phyloP scores from a whole-genome alignment of 768 basidiomycete genomes.

The Clathrus columnatus region DNA sequence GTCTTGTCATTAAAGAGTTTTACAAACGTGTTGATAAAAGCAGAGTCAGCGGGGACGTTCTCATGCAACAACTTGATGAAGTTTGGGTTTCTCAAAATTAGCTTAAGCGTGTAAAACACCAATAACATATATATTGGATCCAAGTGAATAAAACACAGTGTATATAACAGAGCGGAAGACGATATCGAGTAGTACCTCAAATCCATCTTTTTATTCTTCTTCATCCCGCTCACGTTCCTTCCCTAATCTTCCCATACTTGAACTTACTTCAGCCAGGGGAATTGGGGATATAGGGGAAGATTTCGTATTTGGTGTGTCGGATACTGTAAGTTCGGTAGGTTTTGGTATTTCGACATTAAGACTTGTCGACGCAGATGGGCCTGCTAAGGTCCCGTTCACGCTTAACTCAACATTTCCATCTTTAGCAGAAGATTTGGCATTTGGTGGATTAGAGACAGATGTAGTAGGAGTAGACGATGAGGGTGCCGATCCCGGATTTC shows the following conservation, averaged over 20 bases:
- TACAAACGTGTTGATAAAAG: slow-evolving; percentile 54
- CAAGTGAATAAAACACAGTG: neutral
- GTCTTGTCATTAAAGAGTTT: slow-evolving; percentile 53
- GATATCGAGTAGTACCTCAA: neutral
- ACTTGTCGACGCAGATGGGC: neutral
- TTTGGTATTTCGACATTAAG: neutral
- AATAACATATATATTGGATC: neutral
- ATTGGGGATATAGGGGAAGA: neutral
- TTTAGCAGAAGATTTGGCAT: neutral
- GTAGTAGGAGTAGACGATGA: neutral
- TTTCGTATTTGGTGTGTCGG: neutral
- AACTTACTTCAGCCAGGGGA: neutral
- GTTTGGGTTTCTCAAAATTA: slow-evolving; percentile 22
- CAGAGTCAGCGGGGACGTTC: slow-evolving; percentile 45
- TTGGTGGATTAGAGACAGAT: neutral
- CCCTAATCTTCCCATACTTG: neutral
- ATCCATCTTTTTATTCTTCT: neutral
- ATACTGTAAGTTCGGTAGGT: neutral
- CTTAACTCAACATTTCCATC: neutral
- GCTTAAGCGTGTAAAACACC: neutral
- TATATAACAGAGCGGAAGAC: neutral
- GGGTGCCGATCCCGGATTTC: neutral
- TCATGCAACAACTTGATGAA: slow-evolving; percentile 42
- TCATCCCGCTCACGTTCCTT: neutral
- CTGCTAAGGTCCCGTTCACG: neutral